These are phyloP conservation scores for Populus ilicifolia DNA, from an alignment of 345 rosid species.

Conservation along the genomic window DNA sequence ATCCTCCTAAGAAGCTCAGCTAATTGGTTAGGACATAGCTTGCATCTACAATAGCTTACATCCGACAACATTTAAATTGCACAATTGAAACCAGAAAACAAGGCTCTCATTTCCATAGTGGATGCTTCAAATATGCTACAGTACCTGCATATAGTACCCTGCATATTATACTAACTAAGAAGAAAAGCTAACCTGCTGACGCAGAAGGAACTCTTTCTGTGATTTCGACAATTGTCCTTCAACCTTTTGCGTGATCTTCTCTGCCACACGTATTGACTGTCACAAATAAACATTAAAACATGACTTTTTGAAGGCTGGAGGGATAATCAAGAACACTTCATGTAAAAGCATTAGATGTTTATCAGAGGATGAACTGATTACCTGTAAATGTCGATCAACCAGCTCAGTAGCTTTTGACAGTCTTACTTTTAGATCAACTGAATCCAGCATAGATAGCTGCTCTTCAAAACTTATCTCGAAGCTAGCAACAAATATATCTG, in stretches of 20 bases:
- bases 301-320: slow-evolving; percentile 22
- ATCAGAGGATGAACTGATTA: slow-evolving; percentile 27
- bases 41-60: background rate
- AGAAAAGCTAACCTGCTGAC: slow-evolving; percentile 79
- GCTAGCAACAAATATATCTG: slow-evolving; percentile 99
- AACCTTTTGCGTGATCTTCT: slow-evolving; percentile 97
- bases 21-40: background rate
- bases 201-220: slow-evolving; percentile 97
- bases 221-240: slow-evolving; percentile 98
- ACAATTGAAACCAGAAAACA: background rate
- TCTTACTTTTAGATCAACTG: slow-evolving; percentile 88
- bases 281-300: slow-evolving; percentile 32
- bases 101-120: background rate
- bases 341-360: slow-evolving; percentile 1
- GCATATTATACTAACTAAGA: background rate
- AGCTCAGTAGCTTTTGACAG: slow-evolving; percentile 94
- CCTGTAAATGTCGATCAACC: slow-evolving; percentile 99
- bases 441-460: slow-evolving; percentile 91
- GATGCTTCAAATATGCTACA: background rate
- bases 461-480: slow-evolving; percentile 98
- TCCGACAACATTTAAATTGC: background rate
- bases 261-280: slow-evolving; percentile 99
- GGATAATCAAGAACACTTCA: slow-evolving; percentile 11
- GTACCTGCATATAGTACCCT: background rate
- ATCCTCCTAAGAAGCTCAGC: background rate